These are phyloP conservation scores for Fraxinus floribunda DNA, from an alignment of 305 asterid species.

Conservation along the genomic window DNA sequence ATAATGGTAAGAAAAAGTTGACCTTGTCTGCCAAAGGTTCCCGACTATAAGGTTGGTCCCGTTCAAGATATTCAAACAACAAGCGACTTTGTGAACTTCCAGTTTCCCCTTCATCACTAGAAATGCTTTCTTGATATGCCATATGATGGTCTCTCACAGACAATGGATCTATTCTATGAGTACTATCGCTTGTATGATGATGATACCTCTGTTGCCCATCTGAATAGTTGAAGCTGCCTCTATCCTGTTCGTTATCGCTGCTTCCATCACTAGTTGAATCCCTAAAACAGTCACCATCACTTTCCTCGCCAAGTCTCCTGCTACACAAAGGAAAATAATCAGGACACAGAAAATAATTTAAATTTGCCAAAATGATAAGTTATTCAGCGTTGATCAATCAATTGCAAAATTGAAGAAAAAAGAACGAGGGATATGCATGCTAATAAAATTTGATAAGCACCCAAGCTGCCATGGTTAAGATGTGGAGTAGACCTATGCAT, in stretches of 20 bases:
- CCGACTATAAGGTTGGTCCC: slow-evolving; percentile 70
- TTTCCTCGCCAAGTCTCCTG: slow-evolving; percentile 83
- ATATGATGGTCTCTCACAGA: slow-evolving; percentile 37
- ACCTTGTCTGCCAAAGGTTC: slow-evolving; percentile 81
- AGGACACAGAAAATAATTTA: slow-evolving; percentile 7
- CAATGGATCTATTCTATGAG: slow-evolving; percentile 33
- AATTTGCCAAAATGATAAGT: neutral
- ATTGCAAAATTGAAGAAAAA: neutral
- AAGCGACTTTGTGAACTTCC: slow-evolving; percentile 65
- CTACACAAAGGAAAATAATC: slow-evolving; percentile 22
- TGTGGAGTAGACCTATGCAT: neutral
- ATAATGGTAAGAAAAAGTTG: neutral
- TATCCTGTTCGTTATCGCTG: slow-evolving; percentile 83
- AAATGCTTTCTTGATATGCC: slow-evolving; percentile 70
- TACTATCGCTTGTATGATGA: slow-evolving; percentile 22
- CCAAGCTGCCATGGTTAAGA: neutral
- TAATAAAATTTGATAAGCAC: neutral
- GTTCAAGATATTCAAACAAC: slow-evolving; percentile 77
- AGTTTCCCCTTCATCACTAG: slow-evolving; percentile 90
- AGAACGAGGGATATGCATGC: neutral
- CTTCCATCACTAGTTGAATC: slow-evolving; percentile 92
- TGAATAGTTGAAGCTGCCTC: slow-evolving; percentile 35
- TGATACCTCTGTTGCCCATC: slow-evolving; percentile 29
- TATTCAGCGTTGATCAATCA: neutral
- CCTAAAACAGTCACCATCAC: slow-evolving; percentile 72